Conservation (phyloP, 257 asterid species). For the Osmanthus fragrans region DNA sequence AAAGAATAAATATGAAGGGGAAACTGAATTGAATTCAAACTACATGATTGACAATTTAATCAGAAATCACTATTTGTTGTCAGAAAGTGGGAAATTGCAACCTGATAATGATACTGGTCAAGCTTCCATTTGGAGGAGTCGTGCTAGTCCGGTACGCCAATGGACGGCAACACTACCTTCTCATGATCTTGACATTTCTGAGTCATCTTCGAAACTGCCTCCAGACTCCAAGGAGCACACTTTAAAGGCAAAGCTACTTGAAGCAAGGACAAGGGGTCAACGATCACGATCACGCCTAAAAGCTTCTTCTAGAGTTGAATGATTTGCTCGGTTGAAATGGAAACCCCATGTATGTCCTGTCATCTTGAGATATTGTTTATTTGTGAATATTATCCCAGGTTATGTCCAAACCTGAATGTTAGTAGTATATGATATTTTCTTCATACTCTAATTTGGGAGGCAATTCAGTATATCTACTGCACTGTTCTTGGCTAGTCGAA, state of each 20-base stretch:
- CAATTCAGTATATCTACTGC: not conserved
- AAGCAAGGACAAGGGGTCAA: conserved; percentile 76
- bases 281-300: conserved; percentile 70
- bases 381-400: conserved; percentile 32
- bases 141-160: conserved; percentile 72
- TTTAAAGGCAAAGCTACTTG: conserved; percentile 73
- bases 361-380: conserved; percentile 8
- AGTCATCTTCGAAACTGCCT: conserved; percentile 64
- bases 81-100: conserved; percentile 57
- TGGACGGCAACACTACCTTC: conserved; percentile 77
- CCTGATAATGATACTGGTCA: conserved; percentile 47
- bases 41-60: conserved; percentile 64
- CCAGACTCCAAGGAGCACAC: conserved; percentile 61
- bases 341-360: not conserved
- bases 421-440: not conserved
- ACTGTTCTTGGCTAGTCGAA: not conserved
- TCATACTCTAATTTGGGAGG: not conserved
- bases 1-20: conserved; percentile 45
- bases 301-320: conserved; percentile 47
- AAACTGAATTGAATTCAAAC: conserved; percentile 45
- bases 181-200: conserved; percentile 39
- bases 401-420: not conserved
- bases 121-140: conserved; percentile 65
- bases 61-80: conserved; percentile 61
- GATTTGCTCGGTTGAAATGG: not conserved